A percentile compares a stretch with the other conserved stretches of the same genome.
These are phyloP conservation scores for Cryphonectria parasitica DNA, from an alignment of 2,329 filamentous ascomycete genomes.

Conservation along the genomic window DNA sequence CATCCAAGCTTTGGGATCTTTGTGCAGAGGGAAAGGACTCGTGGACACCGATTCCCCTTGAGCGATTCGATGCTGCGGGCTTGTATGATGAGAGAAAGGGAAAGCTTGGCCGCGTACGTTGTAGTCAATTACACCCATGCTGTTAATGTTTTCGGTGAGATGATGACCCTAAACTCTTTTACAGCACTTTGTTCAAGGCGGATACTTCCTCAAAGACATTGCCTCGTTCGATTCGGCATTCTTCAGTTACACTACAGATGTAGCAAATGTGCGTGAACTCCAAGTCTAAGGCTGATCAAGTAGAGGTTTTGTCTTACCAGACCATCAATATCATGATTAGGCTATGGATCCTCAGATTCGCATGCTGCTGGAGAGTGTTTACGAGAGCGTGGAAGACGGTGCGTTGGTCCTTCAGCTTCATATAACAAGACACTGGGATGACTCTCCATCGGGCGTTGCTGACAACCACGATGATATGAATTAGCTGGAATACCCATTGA, in stretches of 20 bases:
- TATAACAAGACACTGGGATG: too few relatives aligned
- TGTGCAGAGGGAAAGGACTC: background rate
- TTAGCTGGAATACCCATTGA: constrained; percentile 37
- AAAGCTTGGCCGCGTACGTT: background rate
- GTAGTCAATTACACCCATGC: background rate
- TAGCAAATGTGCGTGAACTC: constrained; percentile 32
- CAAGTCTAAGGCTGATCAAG: too few relatives aligned
- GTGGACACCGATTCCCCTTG: background rate
- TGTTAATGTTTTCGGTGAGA: too few relatives aligned
- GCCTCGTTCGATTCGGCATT: constrained; percentile 37
- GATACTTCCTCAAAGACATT: constrained; percentile 37
- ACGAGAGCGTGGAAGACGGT: constrained; percentile 39
- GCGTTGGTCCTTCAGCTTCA: constrained; percentile 10
- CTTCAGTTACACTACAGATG: constrained; percentile 37
- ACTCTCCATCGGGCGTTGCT: too few relatives aligned
- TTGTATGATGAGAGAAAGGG: background rate
- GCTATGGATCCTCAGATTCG: constrained; percentile 41
- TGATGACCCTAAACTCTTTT: too few relatives aligned
- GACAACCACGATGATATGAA: background rate
- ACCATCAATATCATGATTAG: background rate
- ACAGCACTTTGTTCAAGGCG: constrained; percentile 24
- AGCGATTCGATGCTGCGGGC: constrained; percentile 1
- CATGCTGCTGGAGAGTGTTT: constrained; percentile 38
- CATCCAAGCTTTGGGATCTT: constrained; percentile 43
- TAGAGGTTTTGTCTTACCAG: background rate